Evolutionary conservation across 2,329 filamentous ascomycete genomes (phyloP).

Genomic region (Trichoderma harzianum): DNA sequence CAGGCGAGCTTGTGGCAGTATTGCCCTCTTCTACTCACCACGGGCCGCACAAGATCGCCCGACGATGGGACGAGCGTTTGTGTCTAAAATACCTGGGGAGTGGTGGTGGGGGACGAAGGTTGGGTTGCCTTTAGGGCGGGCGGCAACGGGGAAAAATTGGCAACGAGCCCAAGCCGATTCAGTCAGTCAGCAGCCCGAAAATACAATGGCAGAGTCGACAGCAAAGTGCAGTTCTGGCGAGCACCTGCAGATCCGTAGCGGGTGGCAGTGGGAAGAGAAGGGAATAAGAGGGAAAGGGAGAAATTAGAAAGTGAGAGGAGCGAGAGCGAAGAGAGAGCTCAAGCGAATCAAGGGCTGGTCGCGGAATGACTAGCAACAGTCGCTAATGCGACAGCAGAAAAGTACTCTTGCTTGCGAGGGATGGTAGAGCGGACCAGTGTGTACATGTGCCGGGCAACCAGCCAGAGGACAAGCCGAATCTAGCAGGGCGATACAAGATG

Average conservation of each 20-base stretch:
- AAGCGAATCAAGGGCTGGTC: background rate
- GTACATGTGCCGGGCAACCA: conserved; percentile 8
- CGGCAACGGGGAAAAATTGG: background rate
- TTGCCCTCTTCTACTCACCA: conserved; percentile 44
- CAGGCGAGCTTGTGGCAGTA: conserved; percentile 32
- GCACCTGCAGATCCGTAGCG: background rate
- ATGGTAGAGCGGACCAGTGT: conserved; percentile 4
- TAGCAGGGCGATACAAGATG: conserved; percentile 12
- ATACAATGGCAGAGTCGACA: background rate
- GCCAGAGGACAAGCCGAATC: background rate
- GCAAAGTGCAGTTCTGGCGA: background rate
- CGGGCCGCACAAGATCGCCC: conserved; percentile 44
- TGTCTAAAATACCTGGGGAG: conserved; percentile 20
- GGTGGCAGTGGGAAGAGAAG: background rate
- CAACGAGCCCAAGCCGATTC: conserved; percentile 3
- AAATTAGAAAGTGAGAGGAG: background rate
- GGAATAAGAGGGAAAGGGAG: background rate
- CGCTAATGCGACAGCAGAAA: background rate
- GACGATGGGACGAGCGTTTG: conserved; percentile 38
- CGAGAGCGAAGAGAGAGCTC: background rate
- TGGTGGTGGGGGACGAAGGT: conserved; percentile 16
- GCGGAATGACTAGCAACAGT: conserved; percentile 4
- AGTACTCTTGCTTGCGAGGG: background rate
- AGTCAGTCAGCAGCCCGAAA: conserved; percentile 1
- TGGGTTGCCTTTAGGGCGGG: conserved; percentile 4